phyloP scores from a whole-genome alignment of 306 rosid species.

The Cucumis sativus region DNA sequence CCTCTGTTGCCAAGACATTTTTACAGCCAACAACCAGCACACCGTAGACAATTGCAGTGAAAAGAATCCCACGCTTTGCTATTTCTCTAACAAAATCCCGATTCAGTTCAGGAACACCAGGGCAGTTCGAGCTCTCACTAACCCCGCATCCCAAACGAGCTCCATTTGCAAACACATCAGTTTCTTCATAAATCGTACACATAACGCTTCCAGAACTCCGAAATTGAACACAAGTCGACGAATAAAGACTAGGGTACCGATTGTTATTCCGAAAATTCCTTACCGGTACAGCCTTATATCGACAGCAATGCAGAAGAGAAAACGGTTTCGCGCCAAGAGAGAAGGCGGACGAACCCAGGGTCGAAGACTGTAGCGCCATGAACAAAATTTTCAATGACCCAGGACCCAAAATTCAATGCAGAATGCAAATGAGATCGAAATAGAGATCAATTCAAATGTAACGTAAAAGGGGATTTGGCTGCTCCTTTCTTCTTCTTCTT shows the following conservation, averaged over 20 bases:
- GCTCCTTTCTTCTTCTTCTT: background rate
- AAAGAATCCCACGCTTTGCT: conserved; percentile 43
- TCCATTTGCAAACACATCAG: conserved; percentile 15
- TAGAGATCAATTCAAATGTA: background rate
- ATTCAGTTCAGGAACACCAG: conserved; percentile 23
- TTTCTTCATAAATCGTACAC: conserved; percentile 4
- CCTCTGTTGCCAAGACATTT: conserved; percentile 57
- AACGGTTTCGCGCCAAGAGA: conserved; percentile 14
- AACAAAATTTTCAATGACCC: conserved; percentile 2
- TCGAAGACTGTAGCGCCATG: conserved; percentile 32
- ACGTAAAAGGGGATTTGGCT: background rate
- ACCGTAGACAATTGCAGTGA: conserved; percentile 61
- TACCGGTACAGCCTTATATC: conserved; percentile 17
- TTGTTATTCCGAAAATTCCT: conserved; percentile 20
- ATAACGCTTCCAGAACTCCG: conserved; percentile 14
- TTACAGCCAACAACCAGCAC: conserved; percentile 46
- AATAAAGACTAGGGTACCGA: conserved; percentile 16
- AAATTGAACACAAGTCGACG: conserved; percentile 12
- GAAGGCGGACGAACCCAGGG: conserved; percentile 13
- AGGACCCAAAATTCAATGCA: conserved; percentile 6
- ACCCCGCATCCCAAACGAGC: conserved; percentile 27
- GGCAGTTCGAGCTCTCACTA: conserved; percentile 15
- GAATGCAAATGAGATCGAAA: conserved; percentile 2
- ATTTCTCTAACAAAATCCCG: conserved; percentile 24
- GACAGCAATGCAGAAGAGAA: conserved; percentile 14